These are phyloP conservation scores for Globisporangium takayamanum DNA, from an alignment of 352 stramenopile genomes.

Conservation along the genomic window DNA sequence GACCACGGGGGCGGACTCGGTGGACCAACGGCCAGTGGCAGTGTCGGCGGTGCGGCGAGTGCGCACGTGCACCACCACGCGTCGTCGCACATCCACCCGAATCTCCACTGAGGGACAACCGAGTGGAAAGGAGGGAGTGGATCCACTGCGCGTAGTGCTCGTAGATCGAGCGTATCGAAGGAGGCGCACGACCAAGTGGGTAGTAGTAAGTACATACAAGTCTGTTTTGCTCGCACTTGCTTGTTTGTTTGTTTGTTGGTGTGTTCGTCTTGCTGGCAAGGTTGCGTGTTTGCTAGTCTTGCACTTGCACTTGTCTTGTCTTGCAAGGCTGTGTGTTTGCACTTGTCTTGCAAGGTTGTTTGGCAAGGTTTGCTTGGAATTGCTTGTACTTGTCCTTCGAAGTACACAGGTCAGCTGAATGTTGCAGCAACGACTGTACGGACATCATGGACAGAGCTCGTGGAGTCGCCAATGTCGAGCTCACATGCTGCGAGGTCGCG, in stretches of 20 bases:
- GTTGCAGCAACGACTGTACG: conserved; percentile 10
- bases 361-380: background rate
- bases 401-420: conserved; percentile 4
- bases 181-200: too few relatives aligned
- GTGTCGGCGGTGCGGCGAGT: conserved; percentile 13
- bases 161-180: too few relatives aligned
- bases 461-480: conserved; percentile 11
- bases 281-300: too few relatives aligned
- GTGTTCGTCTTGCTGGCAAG: background rate
- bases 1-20: conserved; percentile 17
- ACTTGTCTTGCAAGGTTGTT: background rate
- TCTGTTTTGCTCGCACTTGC: too few relatives aligned
- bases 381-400: background rate
- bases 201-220: too few relatives aligned
- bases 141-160: too few relatives aligned
- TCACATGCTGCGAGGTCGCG: conserved; percentile 21
- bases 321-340: too few relatives aligned
- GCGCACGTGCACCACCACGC: conserved; percentile 29
- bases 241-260: too few relatives aligned
- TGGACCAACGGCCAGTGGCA: too few relatives aligned
- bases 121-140: too few relatives aligned
- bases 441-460: conserved; percentile 5
- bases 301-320: too few relatives aligned
- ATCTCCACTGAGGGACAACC: conserved; percentile 13
- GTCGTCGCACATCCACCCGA: conserved; percentile 42